Conservation (phyloP, 2,329 filamentous ascomycete species). For the Apiospora saccharicola region DNA sequence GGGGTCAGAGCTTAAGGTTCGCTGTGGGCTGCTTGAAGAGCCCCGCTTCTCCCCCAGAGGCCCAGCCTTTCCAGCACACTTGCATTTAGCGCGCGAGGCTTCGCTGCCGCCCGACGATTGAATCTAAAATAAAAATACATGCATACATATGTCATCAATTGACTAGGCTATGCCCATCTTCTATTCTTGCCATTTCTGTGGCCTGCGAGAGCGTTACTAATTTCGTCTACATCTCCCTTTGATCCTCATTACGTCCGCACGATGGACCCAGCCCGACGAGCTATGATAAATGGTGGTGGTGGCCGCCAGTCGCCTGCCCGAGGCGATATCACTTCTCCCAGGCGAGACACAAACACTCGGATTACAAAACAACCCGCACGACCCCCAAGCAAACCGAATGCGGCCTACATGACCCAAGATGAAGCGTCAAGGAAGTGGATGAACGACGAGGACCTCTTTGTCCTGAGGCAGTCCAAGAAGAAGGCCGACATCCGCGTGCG, state of each 20-base stretch:
- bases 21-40: conserved; percentile 5
- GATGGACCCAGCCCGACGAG: conserved; percentile 64
- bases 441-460: conserved; percentile 93
- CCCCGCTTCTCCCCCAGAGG: background rate
- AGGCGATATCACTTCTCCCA: conserved; percentile 62
- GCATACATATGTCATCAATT: background rate
- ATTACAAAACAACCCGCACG: conserved; percentile 59
- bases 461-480: conserved; percentile 96
- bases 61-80: background rate
- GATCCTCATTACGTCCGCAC: background rate
- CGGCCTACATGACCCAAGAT: conserved; percentile 70
- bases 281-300: conserved; percentile 57
- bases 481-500: conserved; percentile 95
- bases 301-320: conserved; percentile 48
- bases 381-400: conserved; percentile 39
- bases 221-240: background rate
- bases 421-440: conserved; percentile 85
- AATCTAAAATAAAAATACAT: background rate
- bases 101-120: background rate
- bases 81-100: conserved; percentile 5
- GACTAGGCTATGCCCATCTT: background rate
- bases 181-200: background rate
- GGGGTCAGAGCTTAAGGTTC: conserved; percentile 11
- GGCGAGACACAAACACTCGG: conserved; percentile 62
- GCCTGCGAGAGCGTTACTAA: background rate